Base-by-base conservation (phyloP, 192 early-diverging fungal species). In the Coemansia biformis region DNA sequence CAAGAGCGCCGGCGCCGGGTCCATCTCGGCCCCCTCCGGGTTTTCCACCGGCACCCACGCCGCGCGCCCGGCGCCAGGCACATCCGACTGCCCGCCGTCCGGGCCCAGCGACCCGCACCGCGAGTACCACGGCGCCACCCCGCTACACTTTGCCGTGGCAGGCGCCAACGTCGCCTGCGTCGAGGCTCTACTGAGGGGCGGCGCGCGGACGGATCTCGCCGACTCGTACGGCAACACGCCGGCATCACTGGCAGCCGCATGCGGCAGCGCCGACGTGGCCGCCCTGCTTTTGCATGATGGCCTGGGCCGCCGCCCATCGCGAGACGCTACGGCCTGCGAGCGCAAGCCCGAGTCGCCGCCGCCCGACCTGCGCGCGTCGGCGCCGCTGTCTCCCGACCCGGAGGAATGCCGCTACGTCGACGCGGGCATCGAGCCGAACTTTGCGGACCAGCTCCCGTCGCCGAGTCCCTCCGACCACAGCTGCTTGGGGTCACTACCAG, bases 141-240 rank as follows among this genome's bases (percentile, higher is more conserved):
- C 89, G 21, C 61, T 93, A 46, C 91, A 93, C 52, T 83, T 86
- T 66, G 89, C 89, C 4, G 82, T 84, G 29, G 89, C 89, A 13
- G 85, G 84, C 43, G 83, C 85, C 0, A 85, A 81, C 50, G 49
- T 71, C 1, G 66, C 72, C 9, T 78, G 83, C 35, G 75, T 83
- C 0, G 77, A 83, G 23, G 52, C 78, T 14, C 66, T 91, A 19
- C 56, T 93, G 26, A 51, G 66, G 29, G 66, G 79, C 33, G 81
- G 83, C 19, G 87, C 85, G 8, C 62, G 54, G 5, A 47, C 72
- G 14, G 77, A 87, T n/a, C 39, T 81, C 10, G 68, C 61, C 38
- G 85, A 87, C 46, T 66, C 59, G 22, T 74, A 58, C 29, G 70
- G 70, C 18, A 74, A 74, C 54, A 74, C 70, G 5, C 54, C 70